A percentile compares a stretch with the other conserved stretches of the same genome.
Evolutionary conservation across 73 alveolate genomes (phyloP).

Genomic region (Blepharisma japonicum): DNA sequence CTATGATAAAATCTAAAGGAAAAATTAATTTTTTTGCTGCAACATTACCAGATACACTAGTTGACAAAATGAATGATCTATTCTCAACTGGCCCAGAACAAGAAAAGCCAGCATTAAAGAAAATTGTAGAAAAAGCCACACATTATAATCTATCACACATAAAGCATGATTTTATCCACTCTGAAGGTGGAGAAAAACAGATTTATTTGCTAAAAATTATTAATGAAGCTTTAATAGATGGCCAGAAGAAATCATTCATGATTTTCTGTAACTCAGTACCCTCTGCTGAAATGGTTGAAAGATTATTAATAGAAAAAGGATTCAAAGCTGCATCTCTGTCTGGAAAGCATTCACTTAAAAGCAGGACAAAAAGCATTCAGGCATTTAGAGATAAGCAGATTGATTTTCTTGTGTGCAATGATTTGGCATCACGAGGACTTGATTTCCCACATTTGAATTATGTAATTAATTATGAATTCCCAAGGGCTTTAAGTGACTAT

Average conservation of each 20-base stretch:
- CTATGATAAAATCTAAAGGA: constrained; percentile 57
- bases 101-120: constrained; percentile 28
- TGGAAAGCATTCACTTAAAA: constrained; percentile 69
- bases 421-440: constrained; percentile 81
- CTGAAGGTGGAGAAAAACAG: constrained; percentile 50
- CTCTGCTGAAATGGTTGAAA: constrained; percentile 72
- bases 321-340: constrained; percentile 65
- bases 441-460: constrained; percentile 61
- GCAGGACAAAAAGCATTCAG: constrained; percentile 55
- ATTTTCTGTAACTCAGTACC: constrained; percentile 71
- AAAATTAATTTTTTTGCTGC: constrained; percentile 55
- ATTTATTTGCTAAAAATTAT: constrained; percentile 41
- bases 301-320: constrained; percentile 48
- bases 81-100: constrained; percentile 34
- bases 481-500: constrained; percentile 57
- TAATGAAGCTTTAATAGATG: constrained; percentile 55
- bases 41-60: constrained; percentile 49
- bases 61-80: constrained; percentile 29
- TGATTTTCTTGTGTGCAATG: constrained; percentile 73
- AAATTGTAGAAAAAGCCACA: constrained; percentile 43
- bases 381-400: constrained; percentile 64
- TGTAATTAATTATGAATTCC: constrained; percentile 62
- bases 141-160: constrained; percentile 55
- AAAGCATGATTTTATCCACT: constrained; percentile 59
- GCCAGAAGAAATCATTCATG: constrained; percentile 47